phyloP scores from a whole-genome alignment of 371 early-diverging fungal species.

The Zopfochytrium polystomum region DNA sequence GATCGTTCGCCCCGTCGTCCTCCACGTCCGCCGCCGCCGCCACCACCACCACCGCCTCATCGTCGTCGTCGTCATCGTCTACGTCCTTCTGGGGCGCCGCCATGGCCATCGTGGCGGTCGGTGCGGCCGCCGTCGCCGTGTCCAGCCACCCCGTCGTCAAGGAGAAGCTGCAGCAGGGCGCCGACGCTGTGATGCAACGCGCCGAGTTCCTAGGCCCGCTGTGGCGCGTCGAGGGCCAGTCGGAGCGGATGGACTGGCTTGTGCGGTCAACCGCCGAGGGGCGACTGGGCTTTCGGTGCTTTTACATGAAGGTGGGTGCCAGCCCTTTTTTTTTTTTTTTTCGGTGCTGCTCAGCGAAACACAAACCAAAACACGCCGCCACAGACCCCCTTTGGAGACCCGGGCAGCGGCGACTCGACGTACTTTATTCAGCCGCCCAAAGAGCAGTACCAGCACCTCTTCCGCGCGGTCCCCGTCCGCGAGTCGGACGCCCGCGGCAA shows the following conservation, averaged over 20 bases:
- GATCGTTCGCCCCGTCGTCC: not conserved
- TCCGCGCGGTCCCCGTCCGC: not conserved
- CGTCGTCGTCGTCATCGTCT: conserved; percentile 3
- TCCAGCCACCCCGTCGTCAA: conserved; percentile 5
- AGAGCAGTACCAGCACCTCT: too few relatives aligned
- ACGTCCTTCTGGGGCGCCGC: conserved; percentile 2
- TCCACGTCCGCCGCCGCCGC: not conserved
- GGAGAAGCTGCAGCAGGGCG: not conserved
- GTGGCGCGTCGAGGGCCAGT: not conserved
- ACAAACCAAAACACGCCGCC: too few relatives aligned
- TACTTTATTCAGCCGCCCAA: not conserved
- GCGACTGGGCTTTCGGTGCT: not conserved
- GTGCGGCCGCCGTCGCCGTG: conserved; percentile 9
- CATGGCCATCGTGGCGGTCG: conserved; percentile 6
- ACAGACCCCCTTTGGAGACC: too few relatives aligned
- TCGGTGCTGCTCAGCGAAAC: not conserved
- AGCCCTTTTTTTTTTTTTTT: not conserved
- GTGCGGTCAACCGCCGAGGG: not conserved
- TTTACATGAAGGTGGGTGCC: not conserved
- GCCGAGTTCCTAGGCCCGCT: conserved; percentile 1
- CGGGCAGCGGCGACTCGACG: too few relatives aligned
- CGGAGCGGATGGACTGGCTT: not conserved
- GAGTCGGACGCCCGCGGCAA: not conserved
- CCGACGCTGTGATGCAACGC: not conserved
- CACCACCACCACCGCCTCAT: not conserved